Conservation (phyloP, 129 eudicot genomes). For the Pulicaria dysenterica region DNA sequence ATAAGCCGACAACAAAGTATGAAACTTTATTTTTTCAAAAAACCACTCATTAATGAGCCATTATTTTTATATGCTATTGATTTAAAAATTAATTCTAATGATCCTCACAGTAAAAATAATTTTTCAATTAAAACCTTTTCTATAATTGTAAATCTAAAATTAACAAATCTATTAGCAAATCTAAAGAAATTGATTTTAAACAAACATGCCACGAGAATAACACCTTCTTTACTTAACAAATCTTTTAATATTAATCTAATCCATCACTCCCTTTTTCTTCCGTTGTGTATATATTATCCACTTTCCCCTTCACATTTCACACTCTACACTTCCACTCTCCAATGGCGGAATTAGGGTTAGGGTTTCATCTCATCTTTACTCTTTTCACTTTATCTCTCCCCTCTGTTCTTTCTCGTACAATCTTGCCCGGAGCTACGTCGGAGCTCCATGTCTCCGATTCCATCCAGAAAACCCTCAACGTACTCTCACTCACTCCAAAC, state of each 20-base stretch:
- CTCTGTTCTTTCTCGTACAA: constrained; percentile 43
- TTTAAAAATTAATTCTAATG: too few relatives aligned
- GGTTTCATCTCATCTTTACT: constrained; percentile 10
- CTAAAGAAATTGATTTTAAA: background rate
- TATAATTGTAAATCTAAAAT: too few relatives aligned
- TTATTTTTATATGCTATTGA: too few relatives aligned
- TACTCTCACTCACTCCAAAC: constrained; percentile 34
- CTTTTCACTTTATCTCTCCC: constrained; percentile 31
- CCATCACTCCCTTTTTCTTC: background rate
- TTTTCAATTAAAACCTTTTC: too few relatives aligned
- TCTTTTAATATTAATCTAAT: constrained; percentile 29
- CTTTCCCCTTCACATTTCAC: background rate
- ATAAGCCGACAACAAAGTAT: too few relatives aligned
- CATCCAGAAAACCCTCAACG: constrained; percentile 44
- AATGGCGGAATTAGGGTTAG: constrained; percentile 47
- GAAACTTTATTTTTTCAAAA: too few relatives aligned
- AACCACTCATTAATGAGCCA: too few relatives aligned
- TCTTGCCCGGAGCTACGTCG: constrained; percentile 13
- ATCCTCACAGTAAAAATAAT: too few relatives aligned
- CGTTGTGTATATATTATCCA: background rate
- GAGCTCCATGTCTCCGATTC: constrained; percentile 54
- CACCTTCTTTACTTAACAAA: constrained; percentile 33
- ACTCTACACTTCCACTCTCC: constrained; percentile 20
- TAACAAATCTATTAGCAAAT: background rate
- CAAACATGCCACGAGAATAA: constrained; percentile 29